These are phyloP conservation scores for Echites panduratus DNA, from an alignment of 257 asterid species.

Conservation along the genomic window DNA sequence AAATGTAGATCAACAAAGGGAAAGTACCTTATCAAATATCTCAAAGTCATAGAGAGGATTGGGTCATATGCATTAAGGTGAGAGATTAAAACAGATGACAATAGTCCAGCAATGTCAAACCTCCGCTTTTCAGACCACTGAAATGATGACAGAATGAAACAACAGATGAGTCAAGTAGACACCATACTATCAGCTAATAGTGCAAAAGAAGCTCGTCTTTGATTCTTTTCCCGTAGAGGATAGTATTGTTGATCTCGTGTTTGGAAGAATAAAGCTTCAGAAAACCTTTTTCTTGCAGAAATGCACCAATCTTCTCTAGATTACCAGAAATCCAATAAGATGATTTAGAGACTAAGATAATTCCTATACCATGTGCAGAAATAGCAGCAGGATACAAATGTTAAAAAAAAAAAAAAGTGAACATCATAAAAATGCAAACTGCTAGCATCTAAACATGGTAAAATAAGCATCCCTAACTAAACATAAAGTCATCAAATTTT, in stretches of 20 bases:
- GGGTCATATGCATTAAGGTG: constrained; percentile 88
- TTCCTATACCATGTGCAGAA: neutral
- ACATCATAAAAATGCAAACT: neutral
- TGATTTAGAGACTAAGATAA: neutral
- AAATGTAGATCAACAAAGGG: constrained; percentile 1
- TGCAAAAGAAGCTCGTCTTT: neutral
- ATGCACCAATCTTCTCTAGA: neutral
- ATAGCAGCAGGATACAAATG: neutral
- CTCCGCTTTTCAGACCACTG: constrained; percentile 97
- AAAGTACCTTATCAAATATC: constrained; percentile 84
- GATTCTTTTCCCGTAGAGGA: neutral
- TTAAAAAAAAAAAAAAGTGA: no score
- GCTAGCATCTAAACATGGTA: neutral
- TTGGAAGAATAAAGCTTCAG: neutral
- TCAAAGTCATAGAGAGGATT: constrained; percentile 76
- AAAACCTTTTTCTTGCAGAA: neutral
- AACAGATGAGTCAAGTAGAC: neutral
- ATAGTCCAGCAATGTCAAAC: constrained; percentile 82
- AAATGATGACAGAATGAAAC: constrained; percentile 18
- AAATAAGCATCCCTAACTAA: neutral
- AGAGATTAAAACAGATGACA: constrained; percentile 77
- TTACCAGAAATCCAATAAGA: neutral
- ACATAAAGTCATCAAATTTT: neutral
- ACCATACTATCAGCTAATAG: neutral
- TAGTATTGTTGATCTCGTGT: neutral